Evolutionary conservation across 2,329 filamentous ascomycete genomes (phyloP).

Genomic region (Fusarium brevicatenulatum): DNA sequence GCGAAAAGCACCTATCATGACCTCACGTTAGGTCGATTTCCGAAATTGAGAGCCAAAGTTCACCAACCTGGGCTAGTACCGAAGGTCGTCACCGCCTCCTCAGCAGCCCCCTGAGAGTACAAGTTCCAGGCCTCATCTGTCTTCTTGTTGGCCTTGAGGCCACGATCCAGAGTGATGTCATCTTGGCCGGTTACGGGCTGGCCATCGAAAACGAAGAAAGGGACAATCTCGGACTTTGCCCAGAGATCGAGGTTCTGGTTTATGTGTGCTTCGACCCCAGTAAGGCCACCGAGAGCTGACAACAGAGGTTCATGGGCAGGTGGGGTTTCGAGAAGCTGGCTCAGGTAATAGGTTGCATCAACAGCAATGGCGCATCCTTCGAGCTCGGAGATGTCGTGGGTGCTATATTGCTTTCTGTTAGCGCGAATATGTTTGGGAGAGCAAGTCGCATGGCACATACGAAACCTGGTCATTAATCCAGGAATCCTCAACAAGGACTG

Average conservation of each 20-base stretch:
- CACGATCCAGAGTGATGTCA: conserved; percentile 72
- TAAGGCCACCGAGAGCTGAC: conserved; percentile 87
- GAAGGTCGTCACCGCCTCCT: conserved; percentile 86
- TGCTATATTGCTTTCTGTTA: conserved; percentile 52
- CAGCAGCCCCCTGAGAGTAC: conserved; percentile 83
- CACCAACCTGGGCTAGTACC: conserved; percentile 76
- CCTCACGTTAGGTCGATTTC: conserved; percentile 42
- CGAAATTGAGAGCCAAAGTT: neutral
- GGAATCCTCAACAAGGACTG: conserved; percentile 53
- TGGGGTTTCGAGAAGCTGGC: conserved; percentile 76
- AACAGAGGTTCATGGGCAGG: conserved; percentile 87
- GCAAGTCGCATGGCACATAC: conserved; percentile 42
- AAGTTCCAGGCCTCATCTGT: conserved; percentile 86
- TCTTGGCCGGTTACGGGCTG: conserved; percentile 82
- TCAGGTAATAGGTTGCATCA: conserved; percentile 90
- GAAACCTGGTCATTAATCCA: conserved; percentile 53
- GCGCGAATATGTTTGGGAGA: conserved; percentile 13
- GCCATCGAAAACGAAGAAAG: conserved; percentile 92
- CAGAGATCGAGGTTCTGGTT: conserved; percentile 80
- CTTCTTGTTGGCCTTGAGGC: conserved; percentile 72
- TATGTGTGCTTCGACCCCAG: conserved; percentile 80
- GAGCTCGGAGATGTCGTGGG: conserved; percentile 74
- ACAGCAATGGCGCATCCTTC: conserved; percentile 81
- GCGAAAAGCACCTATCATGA: conserved; percentile 70
- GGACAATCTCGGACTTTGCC: conserved; percentile 75